phyloP scores from a whole-genome alignment of 2,329 filamentous ascomycete species.

The Cladosporium sp. region DNA sequence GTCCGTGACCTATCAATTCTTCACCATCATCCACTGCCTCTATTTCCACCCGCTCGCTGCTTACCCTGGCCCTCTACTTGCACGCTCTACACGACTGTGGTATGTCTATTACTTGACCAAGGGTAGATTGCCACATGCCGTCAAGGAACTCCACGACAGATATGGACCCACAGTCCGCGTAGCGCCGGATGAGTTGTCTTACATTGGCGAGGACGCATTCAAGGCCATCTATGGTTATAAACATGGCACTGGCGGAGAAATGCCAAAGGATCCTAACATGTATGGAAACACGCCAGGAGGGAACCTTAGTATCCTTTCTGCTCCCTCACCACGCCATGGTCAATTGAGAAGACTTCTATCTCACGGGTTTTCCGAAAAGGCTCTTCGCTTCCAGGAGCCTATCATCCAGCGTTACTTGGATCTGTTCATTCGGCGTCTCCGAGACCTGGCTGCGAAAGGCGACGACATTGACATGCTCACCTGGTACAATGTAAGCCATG shows the following conservation, averaged over 20 bases:
- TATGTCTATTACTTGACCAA: not conserved
- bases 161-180: not conserved
- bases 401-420: not conserved
- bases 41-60: not conserved
- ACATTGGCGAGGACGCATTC: not conserved
- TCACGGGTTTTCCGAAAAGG: not conserved
- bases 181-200: not conserved
- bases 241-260: not conserved
- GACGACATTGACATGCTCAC: not conserved
- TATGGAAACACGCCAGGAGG: not conserved
- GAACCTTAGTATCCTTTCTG: not conserved
- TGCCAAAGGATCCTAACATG: not conserved
- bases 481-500: not conserved
- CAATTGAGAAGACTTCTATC: not conserved
- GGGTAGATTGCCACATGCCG: not conserved
- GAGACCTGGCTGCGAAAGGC: not conserved
- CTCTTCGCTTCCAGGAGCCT: not conserved
- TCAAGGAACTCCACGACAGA: not conserved
- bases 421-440: not conserved
- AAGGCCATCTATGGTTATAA: not conserved
- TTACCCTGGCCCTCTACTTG: not conserved
- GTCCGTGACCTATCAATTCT: not conserved
- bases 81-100: not conserved
- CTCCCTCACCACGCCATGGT: not conserved
- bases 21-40: not conserved